Evolutionary conservation across 371 early-diverging fungal species (phyloP), one percentile per base, ranked within the genome.

Genomic region (Mucor circinelloides): DNA sequence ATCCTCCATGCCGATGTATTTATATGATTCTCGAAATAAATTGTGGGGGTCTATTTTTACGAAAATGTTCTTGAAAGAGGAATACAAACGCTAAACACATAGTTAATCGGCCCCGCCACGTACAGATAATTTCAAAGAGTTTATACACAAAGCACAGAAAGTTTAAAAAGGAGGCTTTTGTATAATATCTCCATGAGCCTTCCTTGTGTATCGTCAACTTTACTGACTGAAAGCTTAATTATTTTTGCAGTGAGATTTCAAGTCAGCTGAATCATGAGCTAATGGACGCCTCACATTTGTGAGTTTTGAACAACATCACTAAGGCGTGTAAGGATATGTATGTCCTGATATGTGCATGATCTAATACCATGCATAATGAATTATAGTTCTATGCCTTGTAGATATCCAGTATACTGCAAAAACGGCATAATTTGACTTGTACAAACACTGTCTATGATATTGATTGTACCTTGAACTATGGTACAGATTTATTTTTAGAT

Each of bases 91-190:
- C 13, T 12, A 36, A n/a, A 44, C 17, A 7, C 8, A 44, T 23
- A 6, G 21, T 50, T 1, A 7, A 50, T 25, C 25, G 21, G 8
- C 50, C 50, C 50, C 50, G 50, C 50, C 50, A 50, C 50, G 10
- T 50, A 25, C 50, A 19, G 50, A 50, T 12, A 50, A 6, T 50
- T 21, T 7, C 50, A 50, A 23, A 23, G 50, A 23, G 19, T 44
- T 13, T 36, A 36, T 36, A 36, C 36, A 44, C 19, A 44, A 50
- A 50, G 6, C 50, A 50, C 25, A 50, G 3, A 50, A 50, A 50
- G 50, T 50, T 50, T 48, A 48, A 50, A 50, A 50, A 50, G 25
- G 50, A 50, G 50, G 50, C 50, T 50, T 50, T 50, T 50, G 50
- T 25, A 23, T 50, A 50, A 50, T 50, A 12, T 50, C 12, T 25